These are phyloP conservation scores for Chrysosporium queenslandicum DNA, from an alignment of 2,329 filamentous ascomycete species.

Conservation along the genomic window DNA sequence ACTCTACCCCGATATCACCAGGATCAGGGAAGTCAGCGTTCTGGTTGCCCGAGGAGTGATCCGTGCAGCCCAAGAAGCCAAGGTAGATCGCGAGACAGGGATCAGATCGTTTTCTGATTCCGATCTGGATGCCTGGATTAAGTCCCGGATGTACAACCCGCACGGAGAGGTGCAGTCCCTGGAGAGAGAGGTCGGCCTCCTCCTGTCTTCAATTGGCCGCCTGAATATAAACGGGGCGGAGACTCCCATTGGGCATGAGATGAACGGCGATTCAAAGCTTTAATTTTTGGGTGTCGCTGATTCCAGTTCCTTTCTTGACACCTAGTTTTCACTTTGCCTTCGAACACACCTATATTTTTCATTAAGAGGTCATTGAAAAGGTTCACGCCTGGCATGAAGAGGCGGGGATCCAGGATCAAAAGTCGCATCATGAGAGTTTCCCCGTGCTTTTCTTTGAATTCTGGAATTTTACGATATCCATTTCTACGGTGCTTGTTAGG, in stretches of 20 bases:
- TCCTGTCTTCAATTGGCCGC: conserved; percentile 28
- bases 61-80: conserved; percentile 74
- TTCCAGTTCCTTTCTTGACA: background rate
- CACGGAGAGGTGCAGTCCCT: conserved; percentile 39
- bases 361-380: background rate
- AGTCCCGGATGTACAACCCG: conserved; percentile 42
- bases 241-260: conserved; percentile 13
- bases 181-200: conserved; percentile 39
- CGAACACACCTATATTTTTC: background rate
- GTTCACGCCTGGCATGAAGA: background rate
- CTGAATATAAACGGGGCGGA: conserved; percentile 10
- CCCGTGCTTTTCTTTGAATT: background rate
- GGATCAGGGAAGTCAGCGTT: conserved; percentile 82
- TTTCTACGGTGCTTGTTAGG: background rate
- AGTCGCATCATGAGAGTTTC: conserved; percentile 1
- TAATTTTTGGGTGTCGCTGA: background rate
- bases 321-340: conserved; percentile 7
- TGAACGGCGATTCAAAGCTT: conserved; percentile 10
- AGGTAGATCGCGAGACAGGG: conserved; percentile 48
- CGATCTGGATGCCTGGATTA: conserved; percentile 40
- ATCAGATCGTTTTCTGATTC: conserved; percentile 37
- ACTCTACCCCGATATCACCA: conserved; percentile 82
- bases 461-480: conserved; percentile 3
- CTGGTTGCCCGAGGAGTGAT: conserved; percentile 85
- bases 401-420: conserved; percentile 1